A percentile compares a stretch with the other conserved stretches of the same genome.
Conservation (phyloP, 2,329 filamentous ascomycete genomes). For the Lojkania enalia region DNA sequence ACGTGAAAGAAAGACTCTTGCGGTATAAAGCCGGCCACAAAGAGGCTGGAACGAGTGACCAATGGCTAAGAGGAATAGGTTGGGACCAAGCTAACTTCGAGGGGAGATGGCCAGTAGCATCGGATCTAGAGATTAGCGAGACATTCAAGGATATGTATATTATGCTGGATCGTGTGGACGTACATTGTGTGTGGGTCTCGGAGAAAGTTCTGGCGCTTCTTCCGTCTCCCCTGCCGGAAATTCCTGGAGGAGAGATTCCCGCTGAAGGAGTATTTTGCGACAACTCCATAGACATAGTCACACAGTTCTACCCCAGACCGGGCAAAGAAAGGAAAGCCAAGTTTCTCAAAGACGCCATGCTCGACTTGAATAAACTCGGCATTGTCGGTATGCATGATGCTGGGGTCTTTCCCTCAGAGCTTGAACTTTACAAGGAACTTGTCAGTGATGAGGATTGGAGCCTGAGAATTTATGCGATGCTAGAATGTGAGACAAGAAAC, state of each 20-base stretch:
- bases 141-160: conserved; percentile 61
- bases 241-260: conserved; percentile 68
- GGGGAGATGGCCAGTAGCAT: conserved; percentile 64
- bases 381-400: conserved; percentile 72
- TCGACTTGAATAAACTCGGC: conserved; percentile 64
- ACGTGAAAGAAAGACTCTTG: conserved; percentile 58
- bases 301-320: conserved; percentile 61
- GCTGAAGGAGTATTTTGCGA: conserved; percentile 72
- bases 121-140: conserved; percentile 59
- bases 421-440: conserved; percentile 60
- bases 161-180: conserved; percentile 71
- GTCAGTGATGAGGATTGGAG: conserved; percentile 59
- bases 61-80: conserved; percentile 69
- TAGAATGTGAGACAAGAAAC: conserved; percentile 67
- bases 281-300: conserved; percentile 69
- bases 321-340: conserved; percentile 55
- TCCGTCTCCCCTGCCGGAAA: conserved; percentile 51
- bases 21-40: conserved; percentile 57
- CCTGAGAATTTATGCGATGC: conserved; percentile 68
- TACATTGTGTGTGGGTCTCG: conserved; percentile 72
- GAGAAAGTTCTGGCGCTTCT: conserved; percentile 65
- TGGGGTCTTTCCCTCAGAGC: conserved; percentile 60
- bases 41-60: conserved; percentile 55
- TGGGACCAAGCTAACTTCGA: conserved; percentile 71
- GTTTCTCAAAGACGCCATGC: conserved; percentile 64